Base-by-base conservation (phyloP, 1,139 yeast species). In the Candida smagusa region DNA sequence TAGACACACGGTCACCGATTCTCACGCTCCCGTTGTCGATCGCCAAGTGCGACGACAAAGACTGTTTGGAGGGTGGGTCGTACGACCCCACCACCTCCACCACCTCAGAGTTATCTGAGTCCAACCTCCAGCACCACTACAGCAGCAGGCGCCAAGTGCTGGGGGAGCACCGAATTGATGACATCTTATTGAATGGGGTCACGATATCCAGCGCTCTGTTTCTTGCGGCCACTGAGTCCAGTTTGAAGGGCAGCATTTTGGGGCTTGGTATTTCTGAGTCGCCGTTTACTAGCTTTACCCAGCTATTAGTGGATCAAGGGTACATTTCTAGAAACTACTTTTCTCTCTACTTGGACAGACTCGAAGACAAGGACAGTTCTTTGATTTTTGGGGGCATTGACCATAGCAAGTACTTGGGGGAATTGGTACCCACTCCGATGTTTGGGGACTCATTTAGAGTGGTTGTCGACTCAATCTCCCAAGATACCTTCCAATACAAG, bases 331-430 rank as follows among this genome's bases (percentile, higher is more conserved):
- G 48, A 19, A 53, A 53, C 30, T 50, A 44, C 38, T 33, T 28
- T 11, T 23, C 32, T n/a, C 22, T 54, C 19, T 54, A 44, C 42
- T 44, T 53, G 42, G 39, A 50, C 40, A 12, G 37, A 12, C 32
- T 33, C 9, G 33, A 30, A 19, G 39, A 43, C 9, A 48, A 29
- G 13, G 11, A 36, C 7, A 54, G 54, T 7, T 33, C 38, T 3
- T 30, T 59, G 21, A 40, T 59, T 11, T 58, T 59, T 40, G 65
- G 65, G 13, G 65, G 61, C 12, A 44, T 56, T 35, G 65, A 59
- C 39, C 44, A 47, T n/a, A 57, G 54, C 28, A 59, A 59, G 45
- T 58, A 54, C 37, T 28, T 40, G 12, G 61, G 60, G 16, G 39
- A 35, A 3, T 53, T 58, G 40, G 24, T 12, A 6, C 12, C 33